phyloP scores from a whole-genome alignment of 1,284 basidiomycete species.

The Mycosarcoma maydis region DNA sequence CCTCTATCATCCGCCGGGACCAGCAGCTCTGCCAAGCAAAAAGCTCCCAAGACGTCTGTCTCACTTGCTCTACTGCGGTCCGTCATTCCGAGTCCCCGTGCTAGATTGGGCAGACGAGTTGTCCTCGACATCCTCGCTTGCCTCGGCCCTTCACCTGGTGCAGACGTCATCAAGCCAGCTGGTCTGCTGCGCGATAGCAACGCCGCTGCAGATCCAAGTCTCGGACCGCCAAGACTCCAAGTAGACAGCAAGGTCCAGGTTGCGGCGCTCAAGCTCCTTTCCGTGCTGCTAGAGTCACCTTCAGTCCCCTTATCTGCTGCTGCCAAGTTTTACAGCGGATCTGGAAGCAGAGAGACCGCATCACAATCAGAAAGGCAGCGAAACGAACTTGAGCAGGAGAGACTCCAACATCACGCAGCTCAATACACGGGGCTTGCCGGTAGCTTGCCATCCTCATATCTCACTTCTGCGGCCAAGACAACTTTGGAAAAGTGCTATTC shows the following conservation, averaged over 20 bases:
- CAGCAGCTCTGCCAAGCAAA: constrained; percentile 15
- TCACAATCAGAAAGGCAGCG: constrained; percentile 11
- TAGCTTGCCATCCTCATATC: constrained; percentile 39
- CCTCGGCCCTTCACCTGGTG: constrained; percentile 34
- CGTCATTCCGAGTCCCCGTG: constrained; percentile 26
- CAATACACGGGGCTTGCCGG: constrained; percentile 29
- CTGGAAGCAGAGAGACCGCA: neutral
- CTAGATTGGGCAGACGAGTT: constrained; percentile 28
- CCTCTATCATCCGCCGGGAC: constrained; percentile 5
- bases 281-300: constrained; percentile 40
- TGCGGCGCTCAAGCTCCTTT: constrained; percentile 40
- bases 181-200: constrained; percentile 17
- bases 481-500: constrained; percentile 44
- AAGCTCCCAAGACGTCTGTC: constrained; percentile 30
- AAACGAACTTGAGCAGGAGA: constrained; percentile 22
- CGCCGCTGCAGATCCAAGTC: constrained; percentile 7
- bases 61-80: constrained; percentile 35
- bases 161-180: constrained; percentile 21
- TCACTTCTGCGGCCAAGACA: constrained; percentile 33
- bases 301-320: constrained; percentile 30
- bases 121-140: constrained; percentile 32
- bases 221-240: constrained; percentile 30
- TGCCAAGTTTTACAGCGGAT: constrained; percentile 26
- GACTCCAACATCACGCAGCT: constrained; percentile 19
- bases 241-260: constrained; percentile 44